Percentiles rank a stretch among this genome's conserved stretches.
Conservation (phyloP, 2,329 filamentous ascomycete genomes). For the Aspergillus ustus region DNA sequence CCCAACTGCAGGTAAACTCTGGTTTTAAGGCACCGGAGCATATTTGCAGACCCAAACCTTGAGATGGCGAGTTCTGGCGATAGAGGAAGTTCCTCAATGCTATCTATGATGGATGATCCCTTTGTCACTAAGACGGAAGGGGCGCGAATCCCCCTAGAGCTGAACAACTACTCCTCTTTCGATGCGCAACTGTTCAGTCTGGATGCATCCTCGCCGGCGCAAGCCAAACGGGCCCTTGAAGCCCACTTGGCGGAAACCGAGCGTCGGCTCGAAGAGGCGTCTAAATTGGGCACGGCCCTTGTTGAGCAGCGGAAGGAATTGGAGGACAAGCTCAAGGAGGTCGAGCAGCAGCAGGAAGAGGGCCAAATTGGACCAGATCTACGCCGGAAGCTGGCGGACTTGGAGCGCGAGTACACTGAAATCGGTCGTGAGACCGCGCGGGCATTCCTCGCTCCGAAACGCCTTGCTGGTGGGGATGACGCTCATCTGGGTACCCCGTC, state of each 20-base stretch:
- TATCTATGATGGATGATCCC: constrained; percentile 56
- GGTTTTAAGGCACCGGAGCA: constrained; percentile 19
- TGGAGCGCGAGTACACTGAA: constrained; percentile 95
- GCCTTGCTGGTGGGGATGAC: constrained; percentile 72
- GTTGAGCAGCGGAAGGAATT: constrained; percentile 86
- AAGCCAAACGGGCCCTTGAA: constrained; percentile 86
- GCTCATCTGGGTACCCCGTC: constrained; percentile 49
- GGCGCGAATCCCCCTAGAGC: constrained; percentile 44
- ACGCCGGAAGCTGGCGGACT: constrained; percentile 77
- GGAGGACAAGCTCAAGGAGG: constrained; percentile 78
- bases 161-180: constrained; percentile 79
- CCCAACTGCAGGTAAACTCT: constrained; percentile 31
- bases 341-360: constrained; percentile 77
- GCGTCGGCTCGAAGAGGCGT: constrained; percentile 86
- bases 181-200: constrained; percentile 79
- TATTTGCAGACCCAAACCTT: constrained; percentile 18
- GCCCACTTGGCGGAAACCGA: constrained; percentile 93
- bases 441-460: constrained; percentile 83
- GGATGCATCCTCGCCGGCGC: constrained; percentile 80
- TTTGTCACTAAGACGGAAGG: constrained; percentile 58
- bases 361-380: constrained; percentile 82
- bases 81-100: constrained; percentile 25
- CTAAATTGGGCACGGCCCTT: constrained; percentile 83
- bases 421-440: constrained; percentile 87
- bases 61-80: constrained; percentile 18